Base-by-base conservation (phyloP, 2,329 filamentous ascomycete genomes). In the Passalora sequoiae region DNA sequence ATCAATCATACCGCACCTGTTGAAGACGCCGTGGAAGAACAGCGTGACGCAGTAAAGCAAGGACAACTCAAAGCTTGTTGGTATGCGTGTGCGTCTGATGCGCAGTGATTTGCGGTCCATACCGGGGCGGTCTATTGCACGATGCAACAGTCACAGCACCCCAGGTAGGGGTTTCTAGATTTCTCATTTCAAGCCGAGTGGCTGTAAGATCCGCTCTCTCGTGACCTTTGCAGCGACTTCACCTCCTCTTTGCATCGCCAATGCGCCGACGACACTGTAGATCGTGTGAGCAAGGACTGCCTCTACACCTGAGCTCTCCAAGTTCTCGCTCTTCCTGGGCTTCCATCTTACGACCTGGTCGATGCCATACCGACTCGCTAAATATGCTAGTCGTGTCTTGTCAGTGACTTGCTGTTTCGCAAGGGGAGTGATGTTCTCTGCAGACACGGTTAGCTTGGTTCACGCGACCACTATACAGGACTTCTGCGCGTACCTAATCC, bases 241-340 rank as follows among this genome's bases (percentile, higher is more conserved):
- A 27, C 84, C 85, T 35, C 92, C 92, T 55, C 85, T 81, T 66
- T 96, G 88, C 60, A 98, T 71, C n/a, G 88, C 83, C 40, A 98
- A 68, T 8, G 92, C 92, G 16, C 92, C 92, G 32, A 97, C 70
- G 43, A 98, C 84, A 33, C 89, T 87, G 63, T 89, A 87, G 43
- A 98, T 59, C 3, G 87, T 80, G 49, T 88, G 82, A 37, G 84
- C 78, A 43, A 94, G 70, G 17, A 97, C 82, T 3, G 82, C 72
- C 19, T 86, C 77, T 20, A 84, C 66, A 54, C 92, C 92, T 0
- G 88, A 95, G 13, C 71, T 69, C 39, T 76, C 65, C 41, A 94
- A 73, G 56, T 89, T 82, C 49, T 82, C 71, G 16, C 81, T 76
- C 77, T 84, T 76, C 69, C 78, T 80, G 20, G 92, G 92, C 66